Base-by-base conservation (phyloP, 805 yeast genomes). In the Saccharomycopsis malanga region DNA sequence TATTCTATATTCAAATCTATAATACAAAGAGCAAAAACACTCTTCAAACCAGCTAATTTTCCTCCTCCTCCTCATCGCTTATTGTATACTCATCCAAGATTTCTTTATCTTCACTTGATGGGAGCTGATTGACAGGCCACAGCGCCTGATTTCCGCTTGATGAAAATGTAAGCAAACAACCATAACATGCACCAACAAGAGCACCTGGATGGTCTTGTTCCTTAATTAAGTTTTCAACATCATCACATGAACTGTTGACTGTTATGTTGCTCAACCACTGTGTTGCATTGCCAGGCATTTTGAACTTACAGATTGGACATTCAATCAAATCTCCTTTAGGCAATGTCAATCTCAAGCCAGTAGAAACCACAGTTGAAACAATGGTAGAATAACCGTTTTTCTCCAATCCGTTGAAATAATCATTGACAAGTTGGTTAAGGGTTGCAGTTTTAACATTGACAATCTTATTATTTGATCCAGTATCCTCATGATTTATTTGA, bases 291-390 rank as follows among this genome's bases (percentile, higher is more conserved):
- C 63, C 66, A 49, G 63, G 65, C 10, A 68, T 66, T 3, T 51
- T 55, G n/a, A 59, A 60, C 2, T 65, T 64, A 53, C 75, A 71
- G 2, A 71, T 53, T 40, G 59, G 61, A 55, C 76, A 71, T 12
- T 35, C 34, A 12, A 53, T 58, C 6, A 38, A 14, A 4, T 53
- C 46, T 2, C 24, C 46, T 22, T 49, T 56, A 1, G 72, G 71
- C 4, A 61, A 61, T 1, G 67, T 66, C 38, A 71, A 56, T 48
- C 69, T 70, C 40, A 67, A 72, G 3, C 73, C 73, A 1, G 74
- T 71, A 41, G 68, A 70, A 5, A 69, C 72, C 23, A 71, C 76
- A 0, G 75, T 70, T 1, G 74, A 69, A 4, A 73, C 73, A 7
- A 74, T 69, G 7, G 74, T 69, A 1, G 72, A 66, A 52, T 71